Evolutionary conservation across 805 yeast species (phyloP), one percentile per base, ranked within the genome.

Genomic region (Sugiyamaella qingdaonensis): DNA sequence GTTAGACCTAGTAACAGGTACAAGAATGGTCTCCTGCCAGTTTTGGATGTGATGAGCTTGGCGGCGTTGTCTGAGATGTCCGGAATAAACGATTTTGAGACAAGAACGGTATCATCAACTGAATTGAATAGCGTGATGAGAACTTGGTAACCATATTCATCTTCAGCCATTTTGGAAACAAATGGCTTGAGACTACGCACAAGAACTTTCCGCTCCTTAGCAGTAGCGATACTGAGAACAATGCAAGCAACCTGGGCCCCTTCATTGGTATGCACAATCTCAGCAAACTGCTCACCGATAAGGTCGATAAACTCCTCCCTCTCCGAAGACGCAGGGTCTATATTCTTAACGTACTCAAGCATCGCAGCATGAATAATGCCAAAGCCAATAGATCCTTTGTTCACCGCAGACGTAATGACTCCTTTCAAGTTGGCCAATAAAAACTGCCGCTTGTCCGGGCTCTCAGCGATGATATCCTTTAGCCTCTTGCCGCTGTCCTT

Each of bases 311-410:
- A 84, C 51, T 88, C 96, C 61, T 86, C 78, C 54, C 84, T 79
- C 68, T 88, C 92, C 2, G 61, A 54, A 11, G 54, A 36, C 41
- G 78, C 77, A 45, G 78, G 81, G 56, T 81, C 81, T 58, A 89
- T 81, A 55, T 89, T 84, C 57, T 83, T 79, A 46, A 82, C 79
- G 64, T 86, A 89, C 68, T 92, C 97, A 66, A 78, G 84, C 96
- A 92, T 89, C 49, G 95, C 97, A 36, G 97, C 96, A 69, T 92
- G 98, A 67, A 92, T 79, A 59, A 92, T 86, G 68, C 90, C 95
- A 78, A 92, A 92, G 37, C 98, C 98, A 24, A 95, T 86, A 2
- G 97, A 89, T 4, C 98, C 98, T 71, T 92, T 92, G 68, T 86
- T 92, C 47, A 92, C 94, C 4, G 97, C 86, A 2, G 96, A 91